phyloP scores from a whole-genome alignment of 2,329 filamentous ascomycete genomes.

The Lachnellula occidentalis region DNA sequence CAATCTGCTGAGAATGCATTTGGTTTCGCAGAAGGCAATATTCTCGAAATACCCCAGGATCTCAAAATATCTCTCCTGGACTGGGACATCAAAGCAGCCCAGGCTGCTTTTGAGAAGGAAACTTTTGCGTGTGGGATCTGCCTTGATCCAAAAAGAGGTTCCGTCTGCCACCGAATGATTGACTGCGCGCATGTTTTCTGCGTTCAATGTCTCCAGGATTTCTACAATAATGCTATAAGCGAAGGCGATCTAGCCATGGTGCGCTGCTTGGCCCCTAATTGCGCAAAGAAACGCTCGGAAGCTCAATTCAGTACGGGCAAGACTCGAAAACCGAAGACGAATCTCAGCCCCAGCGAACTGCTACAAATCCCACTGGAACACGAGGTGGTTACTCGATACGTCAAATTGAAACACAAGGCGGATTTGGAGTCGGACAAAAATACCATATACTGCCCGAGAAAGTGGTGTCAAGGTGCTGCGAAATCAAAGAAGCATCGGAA shows the following conservation, averaged over 20 bases:
- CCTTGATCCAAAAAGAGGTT: slow-evolving; percentile 83
- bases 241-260: slow-evolving; percentile 78
- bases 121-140: slow-evolving; percentile 89
- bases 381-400: slow-evolving; percentile 76
- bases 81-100: slow-evolving; percentile 70
- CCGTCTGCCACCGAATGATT: slow-evolving; percentile 71
- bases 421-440: slow-evolving; percentile 87
- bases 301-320: slow-evolving; percentile 25
- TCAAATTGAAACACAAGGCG: slow-evolving; percentile 85
- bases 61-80: slow-evolving; percentile 70
- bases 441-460: slow-evolving; percentile 85
- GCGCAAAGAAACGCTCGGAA: slow-evolving; percentile 55
- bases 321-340: slow-evolving; percentile 57
- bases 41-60: slow-evolving; percentile 47
- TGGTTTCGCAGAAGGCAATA: slow-evolving; percentile 47
- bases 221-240: slow-evolving; percentile 81
- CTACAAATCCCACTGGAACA: slow-evolving; percentile 68
- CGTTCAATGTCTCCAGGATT: slow-evolving; percentile 77
- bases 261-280: slow-evolving; percentile 74
- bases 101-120: slow-evolving; percentile 70
- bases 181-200: slow-evolving; percentile 92
- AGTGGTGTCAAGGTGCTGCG: slow-evolving; percentile 89
- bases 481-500: slow-evolving; percentile 69
- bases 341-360: slow-evolving; percentile 78
- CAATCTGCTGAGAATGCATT: slow-evolving; percentile 56